A percentile compares a stretch with the other conserved stretches of the same genome.
Conservation (phyloP, 1,139 yeast species). For the Meyerozyma guilliermondii region DNA sequence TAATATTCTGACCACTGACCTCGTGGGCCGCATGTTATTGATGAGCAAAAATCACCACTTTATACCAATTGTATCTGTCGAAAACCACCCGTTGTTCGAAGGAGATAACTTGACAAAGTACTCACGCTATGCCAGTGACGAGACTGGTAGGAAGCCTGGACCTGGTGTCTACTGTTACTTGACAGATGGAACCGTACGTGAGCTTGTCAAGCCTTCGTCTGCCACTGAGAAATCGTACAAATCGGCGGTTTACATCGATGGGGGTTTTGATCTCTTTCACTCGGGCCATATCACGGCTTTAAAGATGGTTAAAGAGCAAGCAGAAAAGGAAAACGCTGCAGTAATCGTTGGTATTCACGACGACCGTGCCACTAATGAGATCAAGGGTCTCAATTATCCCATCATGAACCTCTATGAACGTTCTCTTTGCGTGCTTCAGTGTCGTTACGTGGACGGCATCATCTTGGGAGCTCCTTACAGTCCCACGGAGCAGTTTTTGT, state of each 20-base stretch:
- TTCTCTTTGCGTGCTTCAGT: slow-evolving; percentile 80
- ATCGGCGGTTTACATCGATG: slow-evolving; percentile 59
- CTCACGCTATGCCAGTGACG: slow-evolving; percentile 57
- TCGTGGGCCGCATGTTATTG: slow-evolving; percentile 85
- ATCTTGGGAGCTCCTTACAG: slow-evolving; percentile 63
- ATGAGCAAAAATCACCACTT: slow-evolving; percentile 57
- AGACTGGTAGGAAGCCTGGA: slow-evolving; percentile 56
- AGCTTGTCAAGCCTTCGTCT: slow-evolving; percentile 32
- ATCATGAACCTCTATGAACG: slow-evolving; percentile 87
- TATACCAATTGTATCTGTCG: slow-evolving; percentile 20
- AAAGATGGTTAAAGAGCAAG: slow-evolving; percentile 38
- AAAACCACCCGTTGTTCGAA: slow-evolving; percentile 27
- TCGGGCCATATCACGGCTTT: slow-evolving; percentile 86
- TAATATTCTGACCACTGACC: slow-evolving; percentile 89
- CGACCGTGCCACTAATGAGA: slow-evolving; percentile 51
- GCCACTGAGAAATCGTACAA: slow-evolving; percentile 18
- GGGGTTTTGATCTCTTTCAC: slow-evolving; percentile 88
- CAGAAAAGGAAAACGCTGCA: slow-evolving; percentile 29
- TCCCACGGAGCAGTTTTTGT: slow-evolving; percentile 39
- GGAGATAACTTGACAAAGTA: slow-evolving; percentile 34
- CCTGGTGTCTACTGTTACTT: slow-evolving; percentile 49
- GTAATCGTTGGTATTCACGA: slow-evolving; percentile 71
- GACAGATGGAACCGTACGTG: slow-evolving; percentile 16
- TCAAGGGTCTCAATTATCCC: slow-evolving; percentile 68
- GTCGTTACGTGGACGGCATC: slow-evolving; percentile 77